Evolutionary conservation across 495 filamentous ascomycete species (phyloP).

Genomic region (Penicillium waksmanii): DNA sequence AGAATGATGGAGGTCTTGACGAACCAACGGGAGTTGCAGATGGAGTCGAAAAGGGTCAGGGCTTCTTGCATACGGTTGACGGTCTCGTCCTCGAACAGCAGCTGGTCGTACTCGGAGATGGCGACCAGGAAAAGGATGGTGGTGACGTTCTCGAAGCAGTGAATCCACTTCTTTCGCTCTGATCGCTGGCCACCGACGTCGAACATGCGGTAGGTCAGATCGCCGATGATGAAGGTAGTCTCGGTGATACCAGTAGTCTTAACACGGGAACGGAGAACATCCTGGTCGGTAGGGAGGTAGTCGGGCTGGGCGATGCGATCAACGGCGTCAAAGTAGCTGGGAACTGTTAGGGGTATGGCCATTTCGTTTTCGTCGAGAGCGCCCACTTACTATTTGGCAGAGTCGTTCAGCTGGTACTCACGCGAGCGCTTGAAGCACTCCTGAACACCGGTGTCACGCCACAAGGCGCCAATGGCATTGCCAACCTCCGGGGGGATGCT

Average conservation of each 20-base stretch:
- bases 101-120: slow-evolving; percentile 98
- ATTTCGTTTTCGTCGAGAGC: background rate
- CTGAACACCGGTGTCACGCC: slow-evolving; percentile 94
- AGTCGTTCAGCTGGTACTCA: slow-evolving; percentile 98
- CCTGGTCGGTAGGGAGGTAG: slow-evolving; percentile 96
- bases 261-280: slow-evolving; percentile 96
- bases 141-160: slow-evolving; percentile 99
- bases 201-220: slow-evolving; percentile 99
- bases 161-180: slow-evolving; percentile 99
- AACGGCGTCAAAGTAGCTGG: slow-evolving; percentile 95
- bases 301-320: slow-evolving; percentile 88
- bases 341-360: slow-evolving; percentile 3
- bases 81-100: slow-evolving; percentile 88
- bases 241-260: slow-evolving; percentile 99
- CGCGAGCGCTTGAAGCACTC: slow-evolving; percentile 92
- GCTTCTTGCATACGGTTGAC: slow-evolving; percentile 99
- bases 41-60: slow-evolving; percentile 96
- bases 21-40: slow-evolving; percentile 99
- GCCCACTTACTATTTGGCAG: slow-evolving; percentile 87
- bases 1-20: slow-evolving; percentile 99
- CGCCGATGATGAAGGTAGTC: slow-evolving; percentile 97
- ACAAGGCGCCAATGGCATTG: slow-evolving; percentile 87
- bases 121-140: slow-evolving; percentile 98
- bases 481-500: slow-evolving; percentile 93
- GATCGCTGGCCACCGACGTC: slow-evolving; percentile 98